Conservation (phyloP, 2,329 filamentous ascomycete genomes). For the Colletotrichum endophyticum region DNA sequence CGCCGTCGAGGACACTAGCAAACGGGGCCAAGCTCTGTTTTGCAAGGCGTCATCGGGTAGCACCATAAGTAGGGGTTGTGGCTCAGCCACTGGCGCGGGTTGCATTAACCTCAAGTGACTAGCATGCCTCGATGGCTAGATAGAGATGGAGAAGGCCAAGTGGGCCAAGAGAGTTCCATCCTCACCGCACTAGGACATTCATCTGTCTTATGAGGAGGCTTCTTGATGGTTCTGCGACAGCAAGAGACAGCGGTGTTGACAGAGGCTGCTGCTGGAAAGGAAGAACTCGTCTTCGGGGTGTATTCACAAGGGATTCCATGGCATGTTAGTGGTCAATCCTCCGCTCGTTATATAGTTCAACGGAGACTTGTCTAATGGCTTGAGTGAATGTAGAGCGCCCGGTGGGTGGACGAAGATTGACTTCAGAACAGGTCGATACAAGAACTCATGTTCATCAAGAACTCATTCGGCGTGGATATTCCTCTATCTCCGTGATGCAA, state of each 20-base stretch:
- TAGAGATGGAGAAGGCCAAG: not conserved
- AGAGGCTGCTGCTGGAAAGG: not conserved
- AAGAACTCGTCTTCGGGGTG: not conserved
- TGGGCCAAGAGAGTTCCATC: not conserved
- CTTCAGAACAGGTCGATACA: not conserved
- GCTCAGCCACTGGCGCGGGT: not conserved
- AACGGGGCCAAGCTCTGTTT: not conserved
- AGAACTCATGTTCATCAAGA: not conserved
- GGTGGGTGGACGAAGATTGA: not conserved
- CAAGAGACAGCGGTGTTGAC: not conserved
- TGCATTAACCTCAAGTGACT: not conserved
- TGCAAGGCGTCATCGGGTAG: not conserved
- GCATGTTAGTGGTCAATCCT: not conserved
- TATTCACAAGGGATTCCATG: not conserved
- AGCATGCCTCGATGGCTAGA: not conserved
- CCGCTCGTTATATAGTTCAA: not conserved
- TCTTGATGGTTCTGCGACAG: not conserved
- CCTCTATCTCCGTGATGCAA: not conserved
- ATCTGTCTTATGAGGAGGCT: not conserved
- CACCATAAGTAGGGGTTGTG: not conserved
- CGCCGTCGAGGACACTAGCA: not conserved
- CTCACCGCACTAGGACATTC: not conserved
- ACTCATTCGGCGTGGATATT: not conserved
- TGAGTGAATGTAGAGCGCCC: not conserved
- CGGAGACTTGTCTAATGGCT: not conserved